Evolutionary conservation across 306 rosid species (phyloP).

Genomic region (Cucumis sativus): DNA sequence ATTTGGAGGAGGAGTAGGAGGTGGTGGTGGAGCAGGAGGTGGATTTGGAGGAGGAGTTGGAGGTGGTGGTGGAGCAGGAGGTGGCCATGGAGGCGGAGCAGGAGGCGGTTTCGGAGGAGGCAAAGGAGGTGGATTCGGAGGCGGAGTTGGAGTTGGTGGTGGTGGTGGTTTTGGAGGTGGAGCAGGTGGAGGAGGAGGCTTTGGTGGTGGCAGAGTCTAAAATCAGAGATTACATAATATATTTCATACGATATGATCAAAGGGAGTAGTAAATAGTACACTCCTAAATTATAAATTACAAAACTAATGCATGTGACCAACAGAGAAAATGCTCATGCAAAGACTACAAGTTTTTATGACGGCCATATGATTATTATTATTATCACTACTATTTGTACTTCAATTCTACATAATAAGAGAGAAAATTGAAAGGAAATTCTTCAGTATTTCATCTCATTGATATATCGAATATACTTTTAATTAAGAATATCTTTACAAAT

Average conservation of each 20-base stretch:
- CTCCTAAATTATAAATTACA: neutral
- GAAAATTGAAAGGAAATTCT: neutral
- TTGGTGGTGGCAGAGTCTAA: slow-evolving; percentile 22
- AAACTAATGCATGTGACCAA: neutral
- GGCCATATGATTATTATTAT: neutral
- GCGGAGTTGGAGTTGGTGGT: neutral
- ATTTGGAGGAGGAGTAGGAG: neutral
- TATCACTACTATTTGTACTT: neutral
- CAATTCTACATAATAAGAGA: neutral
- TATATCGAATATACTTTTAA: neutral
- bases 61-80: neutral
- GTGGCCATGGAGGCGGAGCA: neutral
- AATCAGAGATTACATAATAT: neutral
- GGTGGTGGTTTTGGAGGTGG: slow-evolving; percentile 25
- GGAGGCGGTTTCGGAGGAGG: neutral
- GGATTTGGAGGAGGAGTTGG: neutral
- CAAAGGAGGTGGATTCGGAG: neutral
- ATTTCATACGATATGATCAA: neutral
- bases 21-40: slow-evolving; percentile 8
- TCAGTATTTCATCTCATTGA: neutral
- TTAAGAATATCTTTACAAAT: neutral
- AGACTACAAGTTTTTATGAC: neutral
- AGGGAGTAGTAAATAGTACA: neutral
- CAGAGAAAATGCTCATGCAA: neutral
- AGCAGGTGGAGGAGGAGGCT: slow-evolving; percentile 5